These are phyloP conservation scores for Nicotiana undulata DNA, from an alignment of 257 asterid species.

Conservation along the genomic window DNA sequence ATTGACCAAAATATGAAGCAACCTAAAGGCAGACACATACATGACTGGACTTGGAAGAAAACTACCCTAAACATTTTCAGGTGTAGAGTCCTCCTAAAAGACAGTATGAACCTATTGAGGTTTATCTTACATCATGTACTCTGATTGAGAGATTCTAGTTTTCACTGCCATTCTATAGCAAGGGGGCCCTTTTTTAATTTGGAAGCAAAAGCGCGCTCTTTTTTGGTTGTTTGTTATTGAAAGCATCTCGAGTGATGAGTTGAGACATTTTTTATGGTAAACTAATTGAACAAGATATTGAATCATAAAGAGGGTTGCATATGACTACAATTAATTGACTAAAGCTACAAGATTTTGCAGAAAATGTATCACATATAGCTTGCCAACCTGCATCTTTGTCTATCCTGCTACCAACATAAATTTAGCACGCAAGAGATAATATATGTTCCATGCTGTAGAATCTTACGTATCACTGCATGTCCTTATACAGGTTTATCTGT, in stretches of 20 bases:
- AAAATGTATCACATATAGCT: neutral
- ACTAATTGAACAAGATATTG: neutral
- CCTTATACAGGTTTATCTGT: conserved; percentile 69
- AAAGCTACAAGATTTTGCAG: neutral
- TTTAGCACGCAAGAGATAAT: neutral
- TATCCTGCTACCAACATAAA: neutral
- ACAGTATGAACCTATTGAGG: neutral
- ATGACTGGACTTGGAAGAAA: neutral
- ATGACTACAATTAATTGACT: neutral
- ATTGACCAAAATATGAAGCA: neutral
- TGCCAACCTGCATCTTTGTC: neutral
- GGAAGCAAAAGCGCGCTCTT: neutral
- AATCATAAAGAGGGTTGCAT: neutral
- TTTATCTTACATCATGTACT: neutral
- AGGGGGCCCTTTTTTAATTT: neutral
- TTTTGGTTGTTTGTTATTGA: conserved; percentile 1
- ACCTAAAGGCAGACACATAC: neutral
- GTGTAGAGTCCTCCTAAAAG: neutral
- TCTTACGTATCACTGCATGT: neutral
- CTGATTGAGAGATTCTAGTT: neutral
- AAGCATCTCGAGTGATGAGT: neutral
- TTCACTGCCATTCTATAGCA: neutral
- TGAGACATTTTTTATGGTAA: neutral
- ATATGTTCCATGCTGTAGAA: neutral
- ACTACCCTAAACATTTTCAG: neutral